Evolutionary conservation across 306 rosid species (phyloP).

Genomic region (Quercus variabilis): DNA sequence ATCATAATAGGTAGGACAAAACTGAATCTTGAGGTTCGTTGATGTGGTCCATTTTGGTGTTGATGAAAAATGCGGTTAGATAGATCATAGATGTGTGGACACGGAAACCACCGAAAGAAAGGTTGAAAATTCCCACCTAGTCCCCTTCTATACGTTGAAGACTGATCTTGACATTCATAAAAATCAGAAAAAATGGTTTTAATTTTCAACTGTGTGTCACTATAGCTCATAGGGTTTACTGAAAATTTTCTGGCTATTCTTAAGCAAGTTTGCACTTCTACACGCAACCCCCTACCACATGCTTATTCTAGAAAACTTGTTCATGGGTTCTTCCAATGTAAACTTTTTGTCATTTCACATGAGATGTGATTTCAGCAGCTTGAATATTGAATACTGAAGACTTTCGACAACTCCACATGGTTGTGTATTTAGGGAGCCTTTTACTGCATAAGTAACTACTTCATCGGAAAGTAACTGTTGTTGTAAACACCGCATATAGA

Average conservation of each 20-base stretch:
- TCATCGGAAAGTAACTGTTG: background rate
- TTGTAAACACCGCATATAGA: background rate
- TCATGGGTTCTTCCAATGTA: background rate
- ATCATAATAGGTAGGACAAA: background rate
- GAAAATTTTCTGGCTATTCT: slow-evolving; percentile 8
- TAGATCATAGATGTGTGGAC: background rate
- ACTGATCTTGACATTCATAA: slow-evolving; percentile 22
- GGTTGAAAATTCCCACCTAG: slow-evolving; percentile 16
- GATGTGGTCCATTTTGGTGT: slow-evolving; percentile 27
- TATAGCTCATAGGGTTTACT: background rate
- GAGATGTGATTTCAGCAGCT: background rate
- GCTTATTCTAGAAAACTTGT: background rate
- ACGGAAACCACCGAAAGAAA: slow-evolving; percentile 20
- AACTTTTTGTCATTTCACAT: slow-evolving; percentile 7
- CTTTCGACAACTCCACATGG: background rate
- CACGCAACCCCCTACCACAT: slow-evolving; percentile 29
- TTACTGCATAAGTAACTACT: slow-evolving; percentile 1
- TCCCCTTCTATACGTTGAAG: background rate
- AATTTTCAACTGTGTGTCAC: background rate
- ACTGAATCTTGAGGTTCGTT: slow-evolving; percentile 4
- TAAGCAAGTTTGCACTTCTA: slow-evolving; percentile 1
- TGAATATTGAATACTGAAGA: background rate
- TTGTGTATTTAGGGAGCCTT: slow-evolving; percentile 16
- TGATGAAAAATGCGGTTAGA: background rate
- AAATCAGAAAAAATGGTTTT: background rate